phyloP scores from a whole-genome alignment of 257 asterid genomes.

The Solanum medicagineum region DNA sequence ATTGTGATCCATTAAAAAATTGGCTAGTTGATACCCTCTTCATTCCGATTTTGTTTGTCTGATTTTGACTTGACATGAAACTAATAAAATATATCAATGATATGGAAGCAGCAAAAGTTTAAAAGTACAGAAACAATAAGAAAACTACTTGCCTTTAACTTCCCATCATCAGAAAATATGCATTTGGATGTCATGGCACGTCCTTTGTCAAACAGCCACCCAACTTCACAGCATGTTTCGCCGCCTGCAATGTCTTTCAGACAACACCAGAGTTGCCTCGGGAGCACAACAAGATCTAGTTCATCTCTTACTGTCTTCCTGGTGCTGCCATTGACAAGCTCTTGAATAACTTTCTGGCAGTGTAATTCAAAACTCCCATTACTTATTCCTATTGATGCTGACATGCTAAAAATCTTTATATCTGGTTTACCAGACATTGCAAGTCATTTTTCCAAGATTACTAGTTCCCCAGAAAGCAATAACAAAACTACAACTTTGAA shows the following conservation, averaged over 20 bases:
- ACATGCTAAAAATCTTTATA: neutral
- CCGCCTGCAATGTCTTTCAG: constrained; percentile 10
- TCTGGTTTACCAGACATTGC: neutral
- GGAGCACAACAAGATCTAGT: constrained; percentile 40
- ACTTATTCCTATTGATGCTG: neutral
- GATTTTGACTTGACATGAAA: neutral
- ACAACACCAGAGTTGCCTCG: constrained; percentile 80
- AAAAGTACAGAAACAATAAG: neutral
- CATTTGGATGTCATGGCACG: constrained; percentile 61
- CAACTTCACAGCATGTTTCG: constrained; percentile 52
- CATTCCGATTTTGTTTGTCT: neutral
- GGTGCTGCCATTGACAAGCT: constrained; percentile 21
- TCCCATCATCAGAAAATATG: constrained; percentile 32
- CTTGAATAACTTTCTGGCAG: constrained; percentile 31
- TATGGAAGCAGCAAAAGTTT: neutral
- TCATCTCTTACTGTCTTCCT: constrained; percentile 32
- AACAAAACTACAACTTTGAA: neutral
- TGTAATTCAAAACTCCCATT: neutral
- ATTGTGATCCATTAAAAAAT: neutral
- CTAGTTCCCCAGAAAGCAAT: neutral
- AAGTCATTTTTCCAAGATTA: neutral
- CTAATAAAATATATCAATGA: neutral
- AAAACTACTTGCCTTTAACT: constrained; percentile 38
- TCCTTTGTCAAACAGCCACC: constrained; percentile 67
- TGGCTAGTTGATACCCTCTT: neutral